phyloP scores from a whole-genome alignment of 2,329 filamentous ascomycete species.

The Fusarium virguliforme region DNA sequence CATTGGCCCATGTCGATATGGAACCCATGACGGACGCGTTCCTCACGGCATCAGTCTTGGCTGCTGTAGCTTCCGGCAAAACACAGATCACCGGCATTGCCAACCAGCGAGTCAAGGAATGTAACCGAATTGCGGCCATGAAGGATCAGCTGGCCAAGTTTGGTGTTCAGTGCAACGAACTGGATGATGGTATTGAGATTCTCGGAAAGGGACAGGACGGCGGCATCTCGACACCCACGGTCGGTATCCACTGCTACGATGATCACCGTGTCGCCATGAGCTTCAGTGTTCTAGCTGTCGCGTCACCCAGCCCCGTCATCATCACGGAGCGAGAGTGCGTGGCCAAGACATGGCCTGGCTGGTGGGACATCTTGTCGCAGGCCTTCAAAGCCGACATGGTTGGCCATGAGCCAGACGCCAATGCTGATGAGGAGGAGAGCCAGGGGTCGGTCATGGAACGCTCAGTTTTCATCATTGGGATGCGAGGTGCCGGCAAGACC shows the following conservation, averaged over 20 bases:
- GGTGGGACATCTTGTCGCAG: slow-evolving; percentile 92
- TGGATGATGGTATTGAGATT: slow-evolving; percentile 93
- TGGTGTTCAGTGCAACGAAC: slow-evolving; percentile 86
- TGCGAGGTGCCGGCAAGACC: slow-evolving; percentile 97
- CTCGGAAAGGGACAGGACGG: slow-evolving; percentile 66
- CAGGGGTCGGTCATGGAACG: slow-evolving; percentile 58
- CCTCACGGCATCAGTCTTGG: slow-evolving; percentile 92
- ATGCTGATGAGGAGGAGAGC: slow-evolving; percentile 33
- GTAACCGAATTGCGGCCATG: slow-evolving; percentile 97
- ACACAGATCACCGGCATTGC: slow-evolving; percentile 95
- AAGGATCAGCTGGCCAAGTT: slow-evolving; percentile 95
- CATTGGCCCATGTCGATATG: slow-evolving; percentile 92
- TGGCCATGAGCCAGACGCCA: slow-evolving; percentile 74
- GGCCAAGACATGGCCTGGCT: slow-evolving; percentile 98
- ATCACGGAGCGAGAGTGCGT: slow-evolving; percentile 93
- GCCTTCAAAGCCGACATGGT: slow-evolving; percentile 84
- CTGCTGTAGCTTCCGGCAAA: slow-evolving; percentile 86
- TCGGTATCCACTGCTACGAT: slow-evolving; percentile 91
- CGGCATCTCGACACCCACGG: slow-evolving; percentile 69
- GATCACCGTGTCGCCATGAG: slow-evolving; percentile 99
- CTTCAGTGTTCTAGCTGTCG: slow-evolving; percentile 88
- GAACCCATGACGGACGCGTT: slow-evolving; percentile 99
- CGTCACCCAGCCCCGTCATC: slow-evolving; percentile 79
- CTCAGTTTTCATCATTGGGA: slow-evolving; percentile 95
- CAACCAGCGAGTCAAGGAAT: slow-evolving; percentile 98